Evolutionary conservation across 352 stramenopile species (phyloP), one percentile per base, ranked within the genome.

Genomic region (Pythium utonaiense): DNA sequence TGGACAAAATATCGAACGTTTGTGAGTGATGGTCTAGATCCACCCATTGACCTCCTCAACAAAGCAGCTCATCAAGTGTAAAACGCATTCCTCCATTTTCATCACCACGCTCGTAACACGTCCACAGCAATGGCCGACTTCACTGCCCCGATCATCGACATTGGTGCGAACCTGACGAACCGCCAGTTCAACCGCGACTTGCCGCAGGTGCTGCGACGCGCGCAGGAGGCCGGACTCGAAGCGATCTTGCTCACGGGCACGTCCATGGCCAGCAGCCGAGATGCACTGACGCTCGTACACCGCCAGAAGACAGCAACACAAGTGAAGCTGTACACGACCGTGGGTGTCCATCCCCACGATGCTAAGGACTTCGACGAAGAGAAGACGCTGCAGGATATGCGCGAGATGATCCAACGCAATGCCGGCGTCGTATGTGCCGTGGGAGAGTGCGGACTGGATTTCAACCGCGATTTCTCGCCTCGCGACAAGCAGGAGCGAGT

Each of bases 381-480:
- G 14, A 49, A 44, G 14, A 78, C 69, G 5, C 57, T 78, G 12
- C 57, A 47, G 0, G 67, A 77, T 58, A 88, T 88, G 72, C 66
- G 72, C 0, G 58, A 67, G 33, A 24, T 91, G 14, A 78, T 83
- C 25, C 30, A 57, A 25, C 27, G 60, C 38, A 65, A 86, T 42
- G 62, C 61, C 7, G 71, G 73, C 33, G 77, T 83, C 45, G 86
- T 97, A 28, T 86, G 91, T 30, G 96, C 96, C 14, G 78, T 99
- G 22, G 96, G 96, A 44, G 96, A 99, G 72, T 98, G 90, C 61
- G 96, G 95, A 40, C 74, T 99, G 16, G 95, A 99, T 71, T 99
- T 98, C 64, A 97, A 98, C 75, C 86, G 95, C 30, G 75, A 98
- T 56, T 99, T 98, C 78, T 97, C 83, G 57, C 69, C 78, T 13